phyloP scores from a whole-genome alignment of 768 basidiomycete genomes.

The Coprinellus micaceus region DNA sequence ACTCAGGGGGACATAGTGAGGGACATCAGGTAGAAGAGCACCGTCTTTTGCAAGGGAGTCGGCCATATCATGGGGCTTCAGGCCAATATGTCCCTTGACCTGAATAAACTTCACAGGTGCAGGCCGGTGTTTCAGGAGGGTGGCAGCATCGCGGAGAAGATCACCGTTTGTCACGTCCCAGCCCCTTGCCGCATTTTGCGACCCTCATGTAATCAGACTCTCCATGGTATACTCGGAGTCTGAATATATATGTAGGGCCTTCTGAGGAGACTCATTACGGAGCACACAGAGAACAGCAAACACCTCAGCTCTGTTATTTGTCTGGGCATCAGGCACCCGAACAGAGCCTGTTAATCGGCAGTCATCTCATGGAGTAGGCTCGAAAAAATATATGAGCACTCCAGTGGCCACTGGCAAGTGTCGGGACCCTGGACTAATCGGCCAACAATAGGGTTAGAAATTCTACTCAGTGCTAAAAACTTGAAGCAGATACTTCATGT shows the following conservation, averaged over 20 bases:
- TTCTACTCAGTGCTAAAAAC: too few relatives aligned
- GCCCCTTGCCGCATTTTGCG: constrained; percentile 4
- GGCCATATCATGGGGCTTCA: background rate
- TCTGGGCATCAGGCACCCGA: background rate
- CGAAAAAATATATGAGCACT: too few relatives aligned
- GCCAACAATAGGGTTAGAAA: too few relatives aligned
- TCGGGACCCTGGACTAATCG: too few relatives aligned
- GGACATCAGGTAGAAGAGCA: background rate
- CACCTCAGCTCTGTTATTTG: constrained; percentile 16
- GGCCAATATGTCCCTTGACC: background rate
- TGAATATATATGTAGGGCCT: constrained; percentile 5
- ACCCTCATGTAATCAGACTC: background rate
- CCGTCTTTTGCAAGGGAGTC: background rate
- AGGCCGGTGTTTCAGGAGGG: background rate
- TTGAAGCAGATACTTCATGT: too few relatives aligned
- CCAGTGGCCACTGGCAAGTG: too few relatives aligned
- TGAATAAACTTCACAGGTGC: constrained; percentile 2
- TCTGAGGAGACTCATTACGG: background rate
- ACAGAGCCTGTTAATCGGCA: too few relatives aligned
- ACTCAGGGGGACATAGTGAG: background rate
- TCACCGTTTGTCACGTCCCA: constrained; percentile 18
- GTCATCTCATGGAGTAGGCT: too few relatives aligned
- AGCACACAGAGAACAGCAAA: constrained; percentile 12
- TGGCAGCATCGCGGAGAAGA: constrained; percentile 9
- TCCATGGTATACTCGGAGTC: constrained; percentile 16